These are phyloP conservation scores for Metarhizium guizhouense DNA, from an alignment of 2,329 filamentous ascomycete species.

Conservation along the genomic window DNA sequence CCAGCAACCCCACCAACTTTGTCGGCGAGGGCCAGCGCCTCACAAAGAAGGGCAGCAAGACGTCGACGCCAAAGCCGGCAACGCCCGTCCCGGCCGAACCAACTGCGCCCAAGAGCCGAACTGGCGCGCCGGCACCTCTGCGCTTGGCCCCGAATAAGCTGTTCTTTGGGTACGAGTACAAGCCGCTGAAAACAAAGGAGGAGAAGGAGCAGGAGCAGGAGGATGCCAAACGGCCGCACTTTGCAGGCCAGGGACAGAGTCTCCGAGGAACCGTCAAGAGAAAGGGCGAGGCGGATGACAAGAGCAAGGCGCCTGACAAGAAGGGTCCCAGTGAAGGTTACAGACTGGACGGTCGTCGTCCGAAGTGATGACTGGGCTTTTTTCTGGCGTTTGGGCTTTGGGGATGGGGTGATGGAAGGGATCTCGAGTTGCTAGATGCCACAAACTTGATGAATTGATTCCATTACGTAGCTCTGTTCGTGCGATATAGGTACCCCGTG, in stretches of 20 bases:
- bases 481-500: not conserved
- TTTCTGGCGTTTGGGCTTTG: slow-evolving; percentile 14
- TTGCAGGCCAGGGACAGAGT: slow-evolving; percentile 78
- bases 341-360: slow-evolving; percentile 33
- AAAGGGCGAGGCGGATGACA: slow-evolving; percentile 47
- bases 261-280: slow-evolving; percentile 62
- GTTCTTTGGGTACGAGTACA: slow-evolving; percentile 94
- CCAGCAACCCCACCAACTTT: slow-evolving; percentile 69
- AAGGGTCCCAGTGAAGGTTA: slow-evolving; percentile 34
- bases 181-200: slow-evolving; percentile 72
- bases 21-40: slow-evolving; percentile 71
- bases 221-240: slow-evolving; percentile 59
- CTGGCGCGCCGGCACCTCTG: slow-evolving; percentile 78
- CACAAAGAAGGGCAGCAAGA: slow-evolving; percentile 73
- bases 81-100: slow-evolving; percentile 50
- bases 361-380: slow-evolving; percentile 10
- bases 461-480: not conserved
- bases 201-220: slow-evolving; percentile 60
- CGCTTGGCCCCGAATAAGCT: slow-evolving; percentile 80
- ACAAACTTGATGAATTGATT: not conserved
- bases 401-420: not conserved
- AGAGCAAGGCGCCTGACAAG: slow-evolving; percentile 37
- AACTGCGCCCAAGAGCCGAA: slow-evolving; percentile 33
- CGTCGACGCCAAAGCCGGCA: slow-evolving; percentile 52
- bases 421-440: not conserved